Evolutionary conservation across 1,284 basidiomycete genomes (phyloP).

Genomic region (Wallemia mellicola): DNA sequence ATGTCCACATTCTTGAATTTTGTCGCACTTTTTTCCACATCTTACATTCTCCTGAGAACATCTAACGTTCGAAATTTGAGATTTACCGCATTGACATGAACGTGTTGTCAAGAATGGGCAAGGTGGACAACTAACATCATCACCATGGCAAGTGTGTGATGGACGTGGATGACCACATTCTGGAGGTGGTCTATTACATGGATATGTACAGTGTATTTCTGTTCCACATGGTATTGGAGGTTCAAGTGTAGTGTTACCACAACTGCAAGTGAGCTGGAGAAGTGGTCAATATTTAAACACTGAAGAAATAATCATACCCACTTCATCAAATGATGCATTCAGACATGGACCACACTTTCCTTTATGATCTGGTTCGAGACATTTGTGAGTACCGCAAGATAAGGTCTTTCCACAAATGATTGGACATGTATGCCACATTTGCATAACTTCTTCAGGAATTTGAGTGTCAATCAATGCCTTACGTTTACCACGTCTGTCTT

Average conservation of each 20-base stretch:
- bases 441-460: neutral
- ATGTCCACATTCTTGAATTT: neutral
- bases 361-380: slow-evolving; percentile 35
- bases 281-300: no score
- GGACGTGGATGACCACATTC: slow-evolving; percentile 49
- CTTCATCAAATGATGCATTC: slow-evolving; percentile 65
- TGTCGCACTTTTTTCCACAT: neutral
- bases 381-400: slow-evolving; percentile 35
- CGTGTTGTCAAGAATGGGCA: slow-evolving; percentile 51
- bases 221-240: slow-evolving; percentile 52
- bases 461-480: neutral
- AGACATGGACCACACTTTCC: slow-evolving; percentile 51
- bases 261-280: slow-evolving; percentile 48
- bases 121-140: slow-evolving; percentile 35
- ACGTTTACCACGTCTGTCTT: neutral
- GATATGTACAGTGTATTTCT: slow-evolving; percentile 39
- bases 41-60: neutral
- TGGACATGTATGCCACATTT: slow-evolving; percentile 38
- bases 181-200: slow-evolving; percentile 37
- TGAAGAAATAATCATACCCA: no score
- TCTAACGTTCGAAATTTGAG: slow-evolving; percentile 28
- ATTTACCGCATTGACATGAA: slow-evolving; percentile 62
- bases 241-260: slow-evolving; percentile 36
- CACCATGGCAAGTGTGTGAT: slow-evolving; percentile 49
- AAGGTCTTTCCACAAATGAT: slow-evolving; percentile 40